These are phyloP conservation scores for Fusarium subglutinans DNA, from an alignment of 2,329 filamentous ascomycete genomes.

Conservation along the genomic window DNA sequence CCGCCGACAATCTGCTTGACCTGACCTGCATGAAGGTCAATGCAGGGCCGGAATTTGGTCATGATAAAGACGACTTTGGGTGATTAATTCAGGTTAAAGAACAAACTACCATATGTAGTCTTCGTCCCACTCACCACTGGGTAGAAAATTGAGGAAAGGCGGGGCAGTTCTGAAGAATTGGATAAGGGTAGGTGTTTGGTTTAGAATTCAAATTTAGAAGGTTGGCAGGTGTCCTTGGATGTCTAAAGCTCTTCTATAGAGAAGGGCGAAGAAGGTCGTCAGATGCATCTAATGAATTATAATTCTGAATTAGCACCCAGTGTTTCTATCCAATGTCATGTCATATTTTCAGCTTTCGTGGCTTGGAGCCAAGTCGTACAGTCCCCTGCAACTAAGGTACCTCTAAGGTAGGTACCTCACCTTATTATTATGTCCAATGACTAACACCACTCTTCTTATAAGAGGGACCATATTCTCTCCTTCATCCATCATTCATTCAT, in stretches of 20 bases:
- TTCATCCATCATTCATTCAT: not conserved
- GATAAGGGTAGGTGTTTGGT: not conserved
- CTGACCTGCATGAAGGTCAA: constrained; percentile 95
- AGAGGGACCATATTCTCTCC: not conserved
- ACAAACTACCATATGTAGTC: not conserved
- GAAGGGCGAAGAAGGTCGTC: too few species aligned
- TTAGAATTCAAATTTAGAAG: not conserved
- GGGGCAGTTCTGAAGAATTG: constrained; percentile 18
- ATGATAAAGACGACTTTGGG: constrained; percentile 57
- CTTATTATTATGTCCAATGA: too few species aligned
- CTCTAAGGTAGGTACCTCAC: too few species aligned
- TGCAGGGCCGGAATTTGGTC: constrained; percentile 95
- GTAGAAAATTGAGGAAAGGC: constrained; percentile 29
- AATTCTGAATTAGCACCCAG: not conserved
- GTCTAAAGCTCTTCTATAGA: not conserved
- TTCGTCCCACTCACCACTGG: constrained; percentile 3
- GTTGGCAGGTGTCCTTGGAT: not conserved
- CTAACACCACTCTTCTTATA: not conserved
- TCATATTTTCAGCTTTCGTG: not conserved
- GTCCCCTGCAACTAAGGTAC: not conserved
- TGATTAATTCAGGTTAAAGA: constrained; percentile 4
- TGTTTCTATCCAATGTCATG: not conserved
- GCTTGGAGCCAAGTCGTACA: not conserved
- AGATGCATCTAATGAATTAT: not conserved
- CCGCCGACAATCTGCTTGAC: constrained; percentile 99